Evolutionary conservation across 2,329 filamentous ascomycete species (phyloP), one percentile per base, ranked within the genome.

Genomic region (Periconia sp.): DNA sequence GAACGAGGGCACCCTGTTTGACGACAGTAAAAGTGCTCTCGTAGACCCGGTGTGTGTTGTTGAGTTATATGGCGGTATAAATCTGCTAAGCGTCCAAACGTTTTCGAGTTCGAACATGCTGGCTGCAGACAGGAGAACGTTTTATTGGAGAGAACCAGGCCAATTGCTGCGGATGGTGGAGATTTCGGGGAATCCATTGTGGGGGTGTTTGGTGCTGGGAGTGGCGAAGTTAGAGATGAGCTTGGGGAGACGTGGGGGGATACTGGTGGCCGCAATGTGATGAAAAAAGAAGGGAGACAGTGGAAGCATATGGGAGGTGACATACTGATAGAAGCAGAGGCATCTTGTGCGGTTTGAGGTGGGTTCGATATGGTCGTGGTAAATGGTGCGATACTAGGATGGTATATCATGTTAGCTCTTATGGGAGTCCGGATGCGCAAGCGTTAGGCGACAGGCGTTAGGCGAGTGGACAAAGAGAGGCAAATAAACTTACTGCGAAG

Each of bases 11-110:
- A 54, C 20, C 52, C 52, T 6, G 8, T 33, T 9, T 37, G 18
- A 0, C 59, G 49, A 30, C 70, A 72, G 31, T 63, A 72, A 42
- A 61, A 67, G 30, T 68, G 59, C 0, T 53, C 41, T 3, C 57
- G 45, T 1, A 49, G 47, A 11, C 43, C 33, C 0, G 43, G 33
- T 0, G 53, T 57, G 44, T 73, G 70, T 0, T 50, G 37, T 17
- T 66, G 63, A 0, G 57, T 57, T 19, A 63, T 55, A 41, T 73
- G 70, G 1, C 70, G 60, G 6, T 66, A 62, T 18, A 73, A 61
- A 45, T 73, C 70, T 1, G 70, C 70, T 14, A 66, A 62, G 2
- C 70, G 62, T 8, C 63, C 64, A 35, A 72, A 73, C 1, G 48
- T 58, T 3, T 62, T 33, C 13, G 23, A 27, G 23, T 57, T 54